Percentiles rank a stretch among this genome's conserved stretches.
Evolutionary conservation across 345 rosid genomes (phyloP).

Genomic region (Brassica carinata): DNA sequence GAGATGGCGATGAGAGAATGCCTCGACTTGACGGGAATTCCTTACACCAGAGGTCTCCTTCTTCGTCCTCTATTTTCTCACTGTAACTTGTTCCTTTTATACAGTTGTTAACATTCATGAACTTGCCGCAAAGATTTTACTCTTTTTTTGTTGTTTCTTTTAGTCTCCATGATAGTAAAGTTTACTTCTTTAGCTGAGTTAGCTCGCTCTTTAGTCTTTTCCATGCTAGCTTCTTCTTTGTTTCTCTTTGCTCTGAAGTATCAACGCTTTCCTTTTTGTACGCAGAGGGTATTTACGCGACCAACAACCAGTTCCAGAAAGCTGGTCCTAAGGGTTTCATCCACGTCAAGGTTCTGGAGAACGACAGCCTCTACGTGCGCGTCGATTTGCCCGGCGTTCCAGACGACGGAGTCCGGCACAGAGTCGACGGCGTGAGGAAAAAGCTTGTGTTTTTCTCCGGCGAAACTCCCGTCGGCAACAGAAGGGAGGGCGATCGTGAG

Average conservation of each 20-base stretch:
- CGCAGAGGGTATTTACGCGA: neutral
- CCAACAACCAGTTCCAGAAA: neutral
- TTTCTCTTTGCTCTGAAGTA: neutral
- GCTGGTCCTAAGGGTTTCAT: slow-evolving; percentile 17
- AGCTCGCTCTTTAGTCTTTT: neutral
- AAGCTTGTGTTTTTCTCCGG: slow-evolving; percentile 30
- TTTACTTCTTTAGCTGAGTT: neutral
- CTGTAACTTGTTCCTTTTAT: neutral
- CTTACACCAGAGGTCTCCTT: neutral
- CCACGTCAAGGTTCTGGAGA: slow-evolving; percentile 1
- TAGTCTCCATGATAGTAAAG: neutral
- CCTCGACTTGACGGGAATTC: neutral
- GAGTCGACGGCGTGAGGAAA: slow-evolving; percentile 25
- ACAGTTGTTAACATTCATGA: neutral
- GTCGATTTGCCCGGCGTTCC: slow-evolving; percentile 40
- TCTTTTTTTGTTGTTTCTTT: neutral
- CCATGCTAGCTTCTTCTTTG: neutral
- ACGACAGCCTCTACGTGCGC: slow-evolving; percentile 12
- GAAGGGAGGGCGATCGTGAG: neutral
- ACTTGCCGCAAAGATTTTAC: neutral
- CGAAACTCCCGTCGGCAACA: neutral
- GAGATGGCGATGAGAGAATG: neutral
- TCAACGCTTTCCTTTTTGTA: neutral
- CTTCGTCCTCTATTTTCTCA: neutral
- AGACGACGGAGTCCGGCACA: neutral